Evolutionary conservation across 768 basidiomycete species (phyloP), one percentile per base, ranked within the genome.

Genomic region (Phaffia tasmanica): DNA sequence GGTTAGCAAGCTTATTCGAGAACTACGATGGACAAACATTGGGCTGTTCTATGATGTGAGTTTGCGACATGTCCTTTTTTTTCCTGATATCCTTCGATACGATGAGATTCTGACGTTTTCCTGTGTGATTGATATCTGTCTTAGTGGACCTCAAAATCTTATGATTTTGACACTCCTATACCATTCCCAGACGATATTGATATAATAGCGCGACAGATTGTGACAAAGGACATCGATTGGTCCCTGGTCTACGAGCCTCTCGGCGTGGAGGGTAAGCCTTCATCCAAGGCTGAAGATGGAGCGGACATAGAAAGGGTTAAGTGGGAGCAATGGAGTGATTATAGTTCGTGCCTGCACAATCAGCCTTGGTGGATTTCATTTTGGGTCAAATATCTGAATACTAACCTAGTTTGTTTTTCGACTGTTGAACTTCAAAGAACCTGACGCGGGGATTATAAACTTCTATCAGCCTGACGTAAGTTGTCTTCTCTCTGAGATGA

Each of bases 361-460:
- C 55, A 23, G 1, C 1, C 2, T 1, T 0, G 9, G 55, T 19
- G 19, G 16, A n/a, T n/a, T 21, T 27, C 32, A 30, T 3, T 11
- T 25, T 19, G 19, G 15, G 30, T 8, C 53, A 18, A 54, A 21
- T 15, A 50, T 23, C 30, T 19, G 49, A 51, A 46, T 58, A 47
- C 62, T 64, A 50, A 55, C n/a, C 67, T 55, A 35, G 57, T 61
- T 64, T 27, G 32, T 54, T 68, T 14, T 64, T 35, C 67, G 8
- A 56, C 11, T 59, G 4, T 5, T 42, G 6, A 4, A 42, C 4
- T 42, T 42, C 25, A 11, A 70, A 93, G 91, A 88, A 74, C 90
- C 93, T 3, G 94, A 99, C 73, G 93, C 92, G 15, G 94, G 93
- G 9, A 95, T 98, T 61, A 86, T 95, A 63, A 98, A 98, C 74